These are phyloP conservation scores for Exophiala aquamarina DNA, from an alignment of 2,329 filamentous ascomycete genomes.

Conservation along the genomic window DNA sequence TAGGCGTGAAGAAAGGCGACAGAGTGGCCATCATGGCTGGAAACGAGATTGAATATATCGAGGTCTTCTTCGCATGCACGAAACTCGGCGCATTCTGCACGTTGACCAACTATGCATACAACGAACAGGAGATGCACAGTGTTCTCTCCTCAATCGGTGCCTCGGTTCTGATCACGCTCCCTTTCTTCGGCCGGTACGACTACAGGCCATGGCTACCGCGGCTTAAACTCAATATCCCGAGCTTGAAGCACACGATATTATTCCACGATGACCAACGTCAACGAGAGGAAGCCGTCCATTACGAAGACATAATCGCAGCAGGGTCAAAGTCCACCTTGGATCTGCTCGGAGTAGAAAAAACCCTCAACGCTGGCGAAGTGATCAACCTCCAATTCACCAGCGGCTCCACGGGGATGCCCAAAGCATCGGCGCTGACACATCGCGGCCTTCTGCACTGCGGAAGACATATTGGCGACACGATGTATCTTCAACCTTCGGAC, in stretches of 20 bases:
- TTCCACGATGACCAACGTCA: slow-evolving; percentile 30
- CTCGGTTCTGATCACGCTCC: slow-evolving; percentile 71
- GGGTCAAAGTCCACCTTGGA: too few species aligned
- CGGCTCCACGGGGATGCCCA: slow-evolving; percentile 71
- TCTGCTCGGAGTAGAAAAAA: slow-evolving; percentile 10
- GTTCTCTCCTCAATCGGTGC: slow-evolving; percentile 72
- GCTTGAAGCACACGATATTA: slow-evolving; percentile 68
- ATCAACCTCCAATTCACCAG: slow-evolving; percentile 92
- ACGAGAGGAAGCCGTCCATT: slow-evolving; percentile 14
- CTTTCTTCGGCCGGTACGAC: slow-evolving; percentile 64
- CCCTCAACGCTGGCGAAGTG: slow-evolving; percentile 56
- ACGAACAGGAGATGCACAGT: slow-evolving; percentile 66
- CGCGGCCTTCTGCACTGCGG: slow-evolving; percentile 70
- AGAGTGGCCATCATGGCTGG: slow-evolving; percentile 9
- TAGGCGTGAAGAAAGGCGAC: slow-evolving; percentile 4
- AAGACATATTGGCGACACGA: slow-evolving; percentile 74
- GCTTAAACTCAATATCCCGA: too few species aligned
- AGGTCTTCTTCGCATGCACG: slow-evolving; percentile 32
- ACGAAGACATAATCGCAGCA: too few species aligned
- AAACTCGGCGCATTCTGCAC: slow-evolving; percentile 34
- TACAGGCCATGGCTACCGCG: too few species aligned
- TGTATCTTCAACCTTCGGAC: slow-evolving; percentile 73
- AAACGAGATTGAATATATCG: slow-evolving; percentile 9
- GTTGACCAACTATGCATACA: slow-evolving; percentile 37
- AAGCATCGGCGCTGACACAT: slow-evolving; percentile 87